Percentiles rank a stretch among this genome's conserved stretches.
Conservation (phyloP, 2,329 filamentous ascomycete genomes). For the Epicoccum nigrum region DNA sequence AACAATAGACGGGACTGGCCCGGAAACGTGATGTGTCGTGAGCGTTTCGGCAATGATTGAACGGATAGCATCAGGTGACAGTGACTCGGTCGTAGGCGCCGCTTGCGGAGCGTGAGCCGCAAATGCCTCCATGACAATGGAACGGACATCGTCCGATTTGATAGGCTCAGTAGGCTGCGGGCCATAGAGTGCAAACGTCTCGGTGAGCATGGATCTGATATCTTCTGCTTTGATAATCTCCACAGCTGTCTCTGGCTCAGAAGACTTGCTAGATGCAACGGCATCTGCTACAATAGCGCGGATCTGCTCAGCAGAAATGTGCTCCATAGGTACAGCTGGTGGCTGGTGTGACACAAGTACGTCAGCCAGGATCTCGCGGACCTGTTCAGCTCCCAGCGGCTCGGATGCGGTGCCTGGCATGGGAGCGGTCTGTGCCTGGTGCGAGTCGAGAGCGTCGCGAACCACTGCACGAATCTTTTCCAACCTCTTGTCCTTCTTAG, state of each 20-base stretch:
- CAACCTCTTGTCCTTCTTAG: slow-evolving; percentile 75
- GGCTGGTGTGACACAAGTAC: slow-evolving; percentile 61
- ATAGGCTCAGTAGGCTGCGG: slow-evolving; percentile 50
- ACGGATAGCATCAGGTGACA: slow-evolving; percentile 35
- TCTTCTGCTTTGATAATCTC: slow-evolving; percentile 38
- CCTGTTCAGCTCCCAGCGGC: slow-evolving; percentile 68
- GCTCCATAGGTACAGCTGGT: slow-evolving; percentile 31
- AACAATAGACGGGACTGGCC: slow-evolving; percentile 23
- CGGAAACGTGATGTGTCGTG: slow-evolving; percentile 28
- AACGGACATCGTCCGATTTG: slow-evolving; percentile 37
- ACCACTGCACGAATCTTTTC: slow-evolving; percentile 73
- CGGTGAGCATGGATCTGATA: slow-evolving; percentile 34
- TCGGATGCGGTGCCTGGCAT: slow-evolving; percentile 36
- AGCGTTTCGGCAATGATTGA: slow-evolving; percentile 39
- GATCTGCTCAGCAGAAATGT: slow-evolving; percentile 72
- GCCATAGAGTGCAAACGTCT: slow-evolving; percentile 27
- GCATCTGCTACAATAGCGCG: slow-evolving; percentile 65
- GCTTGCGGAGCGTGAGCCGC: slow-evolving; percentile 41
- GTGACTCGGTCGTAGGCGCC: slow-evolving; percentile 19
- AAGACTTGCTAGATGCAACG: slow-evolving; percentile 56
- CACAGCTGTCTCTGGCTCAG: slow-evolving; percentile 18
- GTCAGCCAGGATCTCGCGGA: slow-evolving; percentile 65
- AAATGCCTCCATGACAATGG: slow-evolving; percentile 65
- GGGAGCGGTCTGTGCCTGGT: slow-evolving; percentile 45
- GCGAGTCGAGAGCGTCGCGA: slow-evolving; percentile 67